Base-by-base conservation (phyloP, 371 early-diverging fungal species). In the Mucor saturninus region DNA sequence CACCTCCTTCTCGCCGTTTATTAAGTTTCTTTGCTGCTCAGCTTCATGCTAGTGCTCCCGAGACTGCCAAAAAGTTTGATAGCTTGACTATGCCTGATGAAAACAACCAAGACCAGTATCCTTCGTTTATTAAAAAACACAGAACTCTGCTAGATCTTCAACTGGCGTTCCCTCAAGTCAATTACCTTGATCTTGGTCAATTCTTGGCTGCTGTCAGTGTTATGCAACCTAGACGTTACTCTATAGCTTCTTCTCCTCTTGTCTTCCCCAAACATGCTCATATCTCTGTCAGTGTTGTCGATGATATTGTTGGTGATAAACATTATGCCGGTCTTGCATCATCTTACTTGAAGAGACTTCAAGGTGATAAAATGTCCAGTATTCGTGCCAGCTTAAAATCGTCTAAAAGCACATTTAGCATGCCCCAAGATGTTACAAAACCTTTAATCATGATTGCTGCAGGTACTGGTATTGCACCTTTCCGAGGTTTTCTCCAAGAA, bases 401-500 rank as follows among this genome's bases (percentile, higher is more conserved):
- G 35, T 71, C 76, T 64, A 77, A 75, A 71, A 72, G 58, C 30
- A 61, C 79, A 1, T 77, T 79, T 55, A 62, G 64, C 13, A 42
- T 77, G 50, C 86, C 88, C 5, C n/a, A 50, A 0, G 79, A 76
- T 54, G 59, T 73, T 8, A 46, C 35, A 2, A 57, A 64, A 5
- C 88, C 88, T 3, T 65, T 86, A 3, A 73, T 89, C 37, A 82
- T 89, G 83, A 78, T 87, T 39, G 78, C 73, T 38, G 54, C 54
- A 40, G 54, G 54, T 54, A 54, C 54, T 28, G 54, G 54, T 40
- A 4, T 54, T 21, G 14, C 54, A n/a, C 54, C 54, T 54, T 54
- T 54, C 54, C 54, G 54, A 40, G 54, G 93, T 42, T 88, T 97
- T 59, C 56, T 97, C 30, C 72, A 77, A 65, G 78, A 75, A 51